phyloP scores from a whole-genome alignment of 163 green algal species.

The Chlamydomonas reinhardtii region DNA sequence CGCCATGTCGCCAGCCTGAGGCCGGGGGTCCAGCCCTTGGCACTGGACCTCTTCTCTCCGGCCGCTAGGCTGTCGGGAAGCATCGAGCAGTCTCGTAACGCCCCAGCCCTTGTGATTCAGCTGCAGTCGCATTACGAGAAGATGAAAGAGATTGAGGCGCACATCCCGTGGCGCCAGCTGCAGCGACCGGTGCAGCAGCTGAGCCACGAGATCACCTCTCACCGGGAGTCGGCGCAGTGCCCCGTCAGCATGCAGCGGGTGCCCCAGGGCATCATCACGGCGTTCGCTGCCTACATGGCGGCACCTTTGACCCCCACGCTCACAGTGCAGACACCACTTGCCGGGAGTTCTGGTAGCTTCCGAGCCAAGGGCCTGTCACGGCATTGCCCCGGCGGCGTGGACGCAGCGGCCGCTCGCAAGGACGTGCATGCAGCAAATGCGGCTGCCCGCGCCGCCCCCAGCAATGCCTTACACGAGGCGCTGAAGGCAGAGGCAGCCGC shows the following conservation, averaged over 20 bases:
- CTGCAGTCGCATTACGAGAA: neutral
- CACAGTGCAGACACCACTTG: too few species aligned
- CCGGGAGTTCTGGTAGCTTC: too few species aligned
- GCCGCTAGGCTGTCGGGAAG: too few species aligned
- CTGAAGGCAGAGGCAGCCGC: neutral
- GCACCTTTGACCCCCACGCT: neutral
- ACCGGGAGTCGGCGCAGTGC: neutral
- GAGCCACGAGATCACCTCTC: neutral
- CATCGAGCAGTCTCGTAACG: neutral
- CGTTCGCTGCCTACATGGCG: neutral
- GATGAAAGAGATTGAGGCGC: neutral
- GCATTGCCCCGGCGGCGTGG: too few species aligned
- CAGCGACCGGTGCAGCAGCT: neutral
- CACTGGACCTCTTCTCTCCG: neutral
- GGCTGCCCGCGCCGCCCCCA: too few species aligned
- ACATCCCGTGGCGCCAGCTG: neutral
- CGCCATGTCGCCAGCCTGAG: too few species aligned
- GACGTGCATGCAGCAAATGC: neutral
- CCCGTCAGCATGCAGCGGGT: too few species aligned
- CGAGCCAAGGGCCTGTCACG: too few species aligned
- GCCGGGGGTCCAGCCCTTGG: neutral
- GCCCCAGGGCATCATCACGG: neutral
- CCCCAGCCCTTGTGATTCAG: too few species aligned
- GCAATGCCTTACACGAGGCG: neutral
- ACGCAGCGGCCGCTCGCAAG: too few species aligned